Conservation (phyloP, 2,329 filamentous ascomycete species). For the Cladosporium sphaerospermum region DNA sequence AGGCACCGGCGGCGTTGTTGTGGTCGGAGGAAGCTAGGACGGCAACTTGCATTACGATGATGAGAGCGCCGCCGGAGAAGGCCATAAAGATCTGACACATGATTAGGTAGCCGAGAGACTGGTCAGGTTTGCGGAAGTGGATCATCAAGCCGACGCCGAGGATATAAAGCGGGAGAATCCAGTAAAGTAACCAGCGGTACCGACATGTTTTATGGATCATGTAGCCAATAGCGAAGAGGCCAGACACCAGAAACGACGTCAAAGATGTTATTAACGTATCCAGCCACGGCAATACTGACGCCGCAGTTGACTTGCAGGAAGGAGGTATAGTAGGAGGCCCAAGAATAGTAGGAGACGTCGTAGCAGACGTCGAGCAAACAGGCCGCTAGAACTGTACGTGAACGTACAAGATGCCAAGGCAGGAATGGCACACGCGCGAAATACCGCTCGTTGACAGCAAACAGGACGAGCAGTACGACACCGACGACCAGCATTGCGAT, state of each 20-base stretch:
- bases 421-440: slow-evolving; percentile 36
- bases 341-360: slow-evolving; percentile 28
- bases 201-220: slow-evolving; percentile 44
- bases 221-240: slow-evolving; percentile 41
- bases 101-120: slow-evolving; percentile 31
- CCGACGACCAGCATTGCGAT: slow-evolving; percentile 37
- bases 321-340: slow-evolving; percentile 36
- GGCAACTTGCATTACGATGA: slow-evolving; percentile 31
- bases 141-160: slow-evolving; percentile 32
- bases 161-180: slow-evolving; percentile 31
- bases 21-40: slow-evolving; percentile 32
- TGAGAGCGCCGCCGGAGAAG: slow-evolving; percentile 23
- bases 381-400: slow-evolving; percentile 48
- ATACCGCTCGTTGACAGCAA: slow-evolving; percentile 35
- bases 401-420: slow-evolving; percentile 41
- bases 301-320: slow-evolving; percentile 37
- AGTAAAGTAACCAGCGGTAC: slow-evolving; percentile 39
- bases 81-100: slow-evolving; percentile 38
- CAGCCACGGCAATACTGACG: slow-evolving; percentile 21
- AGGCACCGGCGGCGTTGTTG: slow-evolving; percentile 29
- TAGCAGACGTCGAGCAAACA: slow-evolving; percentile 42
- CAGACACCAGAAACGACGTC: slow-evolving; percentile 38
- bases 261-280: slow-evolving; percentile 30
- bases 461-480: slow-evolving; percentile 31
- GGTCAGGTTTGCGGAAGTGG: slow-evolving; percentile 29